Evolutionary conservation across 768 basidiomycete species (phyloP).

Genomic region (Amanita fuliginea): DNA sequence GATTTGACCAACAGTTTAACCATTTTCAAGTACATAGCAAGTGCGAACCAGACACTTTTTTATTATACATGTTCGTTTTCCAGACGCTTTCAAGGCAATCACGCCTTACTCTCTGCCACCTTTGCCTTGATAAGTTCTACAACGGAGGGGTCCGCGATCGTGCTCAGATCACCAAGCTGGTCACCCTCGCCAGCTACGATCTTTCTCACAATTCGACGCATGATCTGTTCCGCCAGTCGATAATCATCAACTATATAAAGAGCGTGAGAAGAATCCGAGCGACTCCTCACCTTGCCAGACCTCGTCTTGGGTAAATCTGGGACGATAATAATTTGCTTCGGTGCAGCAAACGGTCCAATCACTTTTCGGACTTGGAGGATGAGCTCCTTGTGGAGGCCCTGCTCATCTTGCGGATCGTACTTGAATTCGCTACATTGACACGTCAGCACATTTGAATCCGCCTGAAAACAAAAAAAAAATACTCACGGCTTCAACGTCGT

Average conservation of each 20-base stretch:
- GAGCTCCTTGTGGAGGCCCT: slow-evolving; percentile 72
- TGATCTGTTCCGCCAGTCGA: slow-evolving; percentile 42
- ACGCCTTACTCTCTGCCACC: slow-evolving; percentile 34
- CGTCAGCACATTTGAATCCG: background rate
- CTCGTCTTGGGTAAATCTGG: slow-evolving; percentile 88
- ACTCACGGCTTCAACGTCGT: slow-evolving; percentile 89
- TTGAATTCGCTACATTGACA: slow-evolving; percentile 50
- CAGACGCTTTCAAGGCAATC: background rate
- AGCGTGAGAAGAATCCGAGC: background rate
- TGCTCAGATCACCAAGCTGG: slow-evolving; percentile 90
- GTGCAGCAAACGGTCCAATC: slow-evolving; percentile 95
- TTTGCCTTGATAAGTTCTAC: slow-evolving; percentile 81
- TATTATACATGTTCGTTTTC: too few relatives aligned
- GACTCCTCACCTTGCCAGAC: slow-evolving; percentile 69
- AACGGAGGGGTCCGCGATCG: slow-evolving; percentile 79
- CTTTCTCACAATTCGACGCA: slow-evolving; percentile 95
- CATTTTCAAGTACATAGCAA: too few relatives aligned
- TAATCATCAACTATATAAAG: background rate
- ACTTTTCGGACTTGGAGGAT: slow-evolving; percentile 93
- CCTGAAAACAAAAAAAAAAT: too few relatives aligned
- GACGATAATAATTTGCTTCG: slow-evolving; percentile 84
- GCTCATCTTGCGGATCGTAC: slow-evolving; percentile 61
- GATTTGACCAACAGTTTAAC: too few relatives aligned
- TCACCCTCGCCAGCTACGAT: slow-evolving; percentile 91
- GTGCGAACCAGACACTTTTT: too few relatives aligned